Percentiles rank a stretch among this genome's conserved stretches.
Evolutionary conservation across 139 green algal species (phyloP).

Genomic region (Chlamydomonas sphaeroides): DNA sequence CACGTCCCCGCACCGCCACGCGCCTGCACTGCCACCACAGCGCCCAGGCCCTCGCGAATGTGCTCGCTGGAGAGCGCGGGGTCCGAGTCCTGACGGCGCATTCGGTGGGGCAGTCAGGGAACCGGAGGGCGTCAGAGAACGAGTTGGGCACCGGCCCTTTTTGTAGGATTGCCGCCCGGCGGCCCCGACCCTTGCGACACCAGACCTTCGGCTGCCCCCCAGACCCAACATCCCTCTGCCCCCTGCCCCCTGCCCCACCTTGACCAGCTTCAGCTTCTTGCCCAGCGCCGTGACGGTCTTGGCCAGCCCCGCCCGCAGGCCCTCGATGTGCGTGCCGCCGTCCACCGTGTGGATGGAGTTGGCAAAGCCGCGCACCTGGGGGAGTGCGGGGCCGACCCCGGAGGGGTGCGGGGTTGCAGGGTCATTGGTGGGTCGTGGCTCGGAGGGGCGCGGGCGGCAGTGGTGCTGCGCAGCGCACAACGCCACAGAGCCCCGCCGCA

Average conservation of each 20-base stretch:
- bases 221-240: neutral
- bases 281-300: slow-evolving; percentile 80
- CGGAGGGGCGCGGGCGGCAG: too few relatives aligned
- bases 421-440: too few relatives aligned
- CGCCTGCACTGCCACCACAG: slow-evolving; percentile 84
- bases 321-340: slow-evolving; percentile 97
- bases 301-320: slow-evolving; percentile 85
- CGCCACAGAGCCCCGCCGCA: too few relatives aligned
- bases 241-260: slow-evolving; percentile 25
- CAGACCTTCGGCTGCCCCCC: too few relatives aligned
- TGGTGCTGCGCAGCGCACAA: too few relatives aligned
- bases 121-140: too few relatives aligned
- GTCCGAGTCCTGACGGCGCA: slow-evolving; percentile 42
- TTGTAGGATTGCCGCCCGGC: too few relatives aligned
- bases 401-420: neutral
- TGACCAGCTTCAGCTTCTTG: slow-evolving; percentile 76
- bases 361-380: slow-evolving; percentile 80
- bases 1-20: too few relatives aligned
- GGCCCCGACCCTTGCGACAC: too few relatives aligned
- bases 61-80: slow-evolving; percentile 79
- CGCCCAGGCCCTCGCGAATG: slow-evolving; percentile 86
- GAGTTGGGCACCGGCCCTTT: too few relatives aligned
- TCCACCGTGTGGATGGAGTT: slow-evolving; percentile 97
- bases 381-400: too few relatives aligned
- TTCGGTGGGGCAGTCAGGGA: too few relatives aligned